Evolutionary conservation across 352 stramenopile species (phyloP).

Genomic region (Globisporangium ultimum): DNA sequence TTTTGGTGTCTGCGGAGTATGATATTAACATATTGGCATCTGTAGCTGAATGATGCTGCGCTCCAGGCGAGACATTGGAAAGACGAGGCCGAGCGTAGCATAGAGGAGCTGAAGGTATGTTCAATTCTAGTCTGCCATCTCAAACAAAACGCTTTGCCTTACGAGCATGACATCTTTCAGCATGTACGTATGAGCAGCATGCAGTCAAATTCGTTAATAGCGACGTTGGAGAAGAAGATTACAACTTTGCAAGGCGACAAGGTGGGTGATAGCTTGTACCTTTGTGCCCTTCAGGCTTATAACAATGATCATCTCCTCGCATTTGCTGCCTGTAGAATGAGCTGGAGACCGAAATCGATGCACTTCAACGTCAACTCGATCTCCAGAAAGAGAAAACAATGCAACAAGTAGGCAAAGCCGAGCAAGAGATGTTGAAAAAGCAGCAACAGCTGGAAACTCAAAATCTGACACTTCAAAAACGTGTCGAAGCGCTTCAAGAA

Average conservation of each 20-base stretch:
- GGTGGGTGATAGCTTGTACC: slow-evolving; percentile 1
- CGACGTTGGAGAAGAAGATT: slow-evolving; percentile 20
- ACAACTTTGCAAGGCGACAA: slow-evolving; percentile 10
- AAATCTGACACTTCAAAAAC: slow-evolving; percentile 21
- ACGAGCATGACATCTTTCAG: not conserved
- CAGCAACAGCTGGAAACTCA: slow-evolving; percentile 17
- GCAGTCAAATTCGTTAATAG: slow-evolving; percentile 11
- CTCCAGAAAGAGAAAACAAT: slow-evolving; percentile 11
- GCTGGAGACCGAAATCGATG: slow-evolving; percentile 23
- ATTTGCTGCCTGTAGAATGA: slow-evolving; percentile 19
- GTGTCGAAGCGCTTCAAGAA: slow-evolving; percentile 25
- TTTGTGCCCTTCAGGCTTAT: not conserved
- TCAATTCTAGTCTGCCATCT: not conserved
- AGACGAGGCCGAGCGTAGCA: slow-evolving; percentile 27
- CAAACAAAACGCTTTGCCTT: not conserved
- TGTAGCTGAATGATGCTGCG: slow-evolving; percentile 35
- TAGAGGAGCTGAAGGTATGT: slow-evolving; percentile 40
- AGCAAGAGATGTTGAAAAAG: slow-evolving; percentile 15
- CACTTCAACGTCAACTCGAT: slow-evolving; percentile 27
- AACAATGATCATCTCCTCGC: not conserved
- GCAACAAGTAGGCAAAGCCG: slow-evolving; percentile 14
- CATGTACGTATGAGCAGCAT: slow-evolving; percentile 7
- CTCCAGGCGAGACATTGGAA: slow-evolving; percentile 34
- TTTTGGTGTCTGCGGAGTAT: not conserved
- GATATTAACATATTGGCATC: not conserved